Evolutionary conservation across 164 flowering plant genomes (phyloP).

Genomic region (Umbellularia californica): DNA sequence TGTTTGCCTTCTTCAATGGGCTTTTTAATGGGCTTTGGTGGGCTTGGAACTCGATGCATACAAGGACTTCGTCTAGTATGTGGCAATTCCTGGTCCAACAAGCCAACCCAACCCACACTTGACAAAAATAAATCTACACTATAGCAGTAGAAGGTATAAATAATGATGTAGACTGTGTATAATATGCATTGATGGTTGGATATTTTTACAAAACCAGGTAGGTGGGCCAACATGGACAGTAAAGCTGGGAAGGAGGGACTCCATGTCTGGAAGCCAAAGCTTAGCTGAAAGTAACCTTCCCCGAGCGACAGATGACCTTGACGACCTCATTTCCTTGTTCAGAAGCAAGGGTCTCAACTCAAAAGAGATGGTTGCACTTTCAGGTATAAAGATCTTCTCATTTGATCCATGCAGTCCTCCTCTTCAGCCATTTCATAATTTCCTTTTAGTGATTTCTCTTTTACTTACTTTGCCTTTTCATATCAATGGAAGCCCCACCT

Average conservation of each 20-base stretch:
- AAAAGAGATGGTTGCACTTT: slow-evolving; percentile 47
- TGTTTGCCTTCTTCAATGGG: neutral
- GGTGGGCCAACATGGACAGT: slow-evolving; percentile 51
- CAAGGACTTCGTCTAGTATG: too few species aligned
- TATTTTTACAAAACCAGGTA: slow-evolving; percentile 9
- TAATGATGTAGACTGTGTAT: too few species aligned
- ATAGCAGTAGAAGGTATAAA: neutral
- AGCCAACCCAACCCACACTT: neutral
- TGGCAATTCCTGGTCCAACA: neutral
- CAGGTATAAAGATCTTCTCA: slow-evolving; percentile 17
- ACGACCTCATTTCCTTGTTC: slow-evolving; percentile 21
- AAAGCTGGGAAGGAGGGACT: slow-evolving; percentile 46
- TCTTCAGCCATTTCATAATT: neutral
- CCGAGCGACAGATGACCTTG: slow-evolving; percentile 8
- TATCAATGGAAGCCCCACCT: neutral
- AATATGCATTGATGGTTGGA: neutral
- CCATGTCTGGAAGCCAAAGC: slow-evolving; percentile 28
- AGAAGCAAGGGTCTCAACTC: slow-evolving; percentile 22
- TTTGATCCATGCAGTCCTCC: neutral
- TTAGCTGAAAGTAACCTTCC: slow-evolving; percentile 34
- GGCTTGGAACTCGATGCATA: too few species aligned
- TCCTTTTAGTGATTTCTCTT: neutral
- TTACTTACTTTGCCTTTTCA: neutral
- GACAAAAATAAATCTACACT: neutral
- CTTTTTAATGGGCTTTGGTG: neutral